Evolutionary conservation across 176 grass and related monocot species (phyloP), one percentile per base, ranked within the genome.

Genomic region (Zoysia pacifica): DNA sequence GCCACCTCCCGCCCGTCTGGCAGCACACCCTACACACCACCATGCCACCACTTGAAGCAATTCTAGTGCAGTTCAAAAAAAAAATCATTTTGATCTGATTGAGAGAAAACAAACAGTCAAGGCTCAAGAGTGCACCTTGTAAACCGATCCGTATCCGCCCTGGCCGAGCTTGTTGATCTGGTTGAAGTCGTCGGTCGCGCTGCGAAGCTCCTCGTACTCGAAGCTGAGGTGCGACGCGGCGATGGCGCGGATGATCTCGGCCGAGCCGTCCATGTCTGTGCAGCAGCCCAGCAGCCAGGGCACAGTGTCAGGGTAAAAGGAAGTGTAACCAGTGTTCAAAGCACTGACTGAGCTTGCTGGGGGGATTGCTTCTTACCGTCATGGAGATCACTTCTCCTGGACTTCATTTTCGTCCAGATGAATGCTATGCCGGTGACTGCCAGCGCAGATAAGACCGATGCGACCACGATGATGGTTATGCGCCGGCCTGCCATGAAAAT

Each of bases 81-180:
- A 28, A 28, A 14, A 56, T 72, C 37, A 36, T 47, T 47, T 47
- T 6, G 45, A 47, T 47, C 45, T 47, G 28, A 28, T 28, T 28
- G 28, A 28, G 28, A 28, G 28, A 28, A 28, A 28, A 28, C 28
- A 28, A 28, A 28, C 28, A 28, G 28, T 28, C 28, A 28, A 47
- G 3, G 44, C 6, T 3, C 44, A 49, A 53, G 58, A 20, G 8
- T 50, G 39, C 83, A 95, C 93, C 93, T 89, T 97, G 80, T 97
- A 97, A 0, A 97, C 93, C 16, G 93, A 83, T 7, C 93, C 93
- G 41, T 83, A 97, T 50, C 90, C 93, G 0, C 93, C 93, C 87
- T 97, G 90, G 13, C 93, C 90, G 15, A 97, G 73, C 79, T 92
- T 93, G 80, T 97, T 93, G 60, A 62, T 89, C 69, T 91, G 90